phyloP scores from a whole-genome alignment of 352 stramenopile genomes.

The Phytophthora ramorum region DNA sequence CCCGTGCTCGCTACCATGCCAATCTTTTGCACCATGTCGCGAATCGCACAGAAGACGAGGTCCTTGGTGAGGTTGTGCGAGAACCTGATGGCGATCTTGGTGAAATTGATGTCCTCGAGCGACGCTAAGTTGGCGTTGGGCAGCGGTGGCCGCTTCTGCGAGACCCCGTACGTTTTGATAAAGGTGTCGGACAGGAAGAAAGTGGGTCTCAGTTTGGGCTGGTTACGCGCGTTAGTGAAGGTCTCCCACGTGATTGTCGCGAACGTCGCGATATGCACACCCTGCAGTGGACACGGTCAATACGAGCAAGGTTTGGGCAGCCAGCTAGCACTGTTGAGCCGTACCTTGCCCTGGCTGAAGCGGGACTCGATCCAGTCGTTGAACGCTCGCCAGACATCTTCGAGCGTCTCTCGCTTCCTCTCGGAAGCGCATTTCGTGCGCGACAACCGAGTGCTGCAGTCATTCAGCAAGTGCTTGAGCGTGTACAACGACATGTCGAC shows the following conservation, averaged over 20 bases:
- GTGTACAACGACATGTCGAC: conserved; percentile 76
- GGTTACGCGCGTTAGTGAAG: conserved; percentile 63
- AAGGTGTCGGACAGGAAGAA: conserved; percentile 79
- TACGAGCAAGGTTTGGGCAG: background rate
- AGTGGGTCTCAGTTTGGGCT: conserved; percentile 59
- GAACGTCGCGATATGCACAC: conserved; percentile 80
- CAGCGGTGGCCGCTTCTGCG: conserved; percentile 44
- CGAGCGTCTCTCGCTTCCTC: conserved; percentile 76
- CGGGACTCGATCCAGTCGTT: conserved; percentile 84
- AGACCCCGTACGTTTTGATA: conserved; percentile 65
- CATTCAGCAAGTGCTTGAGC: conserved; percentile 75
- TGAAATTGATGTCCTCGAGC: conserved; percentile 86
- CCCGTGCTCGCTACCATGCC: conserved; percentile 65
- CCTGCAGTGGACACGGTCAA: conserved; percentile 35
- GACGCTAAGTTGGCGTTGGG: conserved; percentile 40
- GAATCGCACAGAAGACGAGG: conserved; percentile 68
- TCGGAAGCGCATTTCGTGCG: conserved; percentile 63
- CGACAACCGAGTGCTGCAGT: conserved; percentile 66
- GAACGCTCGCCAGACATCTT: conserved; percentile 73
- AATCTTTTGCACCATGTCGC: conserved; percentile 80
- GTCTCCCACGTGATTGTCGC: conserved; percentile 76
- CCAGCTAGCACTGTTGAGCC: background rate
- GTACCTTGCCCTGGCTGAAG: conserved; percentile 71
- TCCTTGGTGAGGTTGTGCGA: conserved; percentile 79
- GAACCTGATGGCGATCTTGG: conserved; percentile 87